Conservation (phyloP, 129 eudicot genomes). For the Flaveria robusta region DNA sequence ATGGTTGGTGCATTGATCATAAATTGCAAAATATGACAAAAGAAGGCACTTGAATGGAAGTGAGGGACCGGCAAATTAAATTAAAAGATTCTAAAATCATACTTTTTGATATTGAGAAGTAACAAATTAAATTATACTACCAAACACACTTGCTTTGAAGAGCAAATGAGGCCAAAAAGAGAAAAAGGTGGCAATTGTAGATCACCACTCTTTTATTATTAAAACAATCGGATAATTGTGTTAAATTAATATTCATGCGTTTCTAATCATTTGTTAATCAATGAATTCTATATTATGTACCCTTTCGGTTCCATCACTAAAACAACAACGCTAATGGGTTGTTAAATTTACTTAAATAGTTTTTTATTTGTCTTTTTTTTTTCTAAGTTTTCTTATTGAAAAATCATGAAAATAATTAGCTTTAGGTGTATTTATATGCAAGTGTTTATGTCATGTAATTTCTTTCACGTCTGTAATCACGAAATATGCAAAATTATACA, state of each 20-base stretch:
- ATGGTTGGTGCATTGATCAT: constrained; percentile 23
- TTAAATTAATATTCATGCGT: constrained; percentile 19
- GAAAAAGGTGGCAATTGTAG: constrained; percentile 28
- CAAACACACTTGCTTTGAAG: constrained; percentile 38
- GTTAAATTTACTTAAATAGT: constrained; percentile 5
- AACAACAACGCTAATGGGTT: constrained; percentile 17
- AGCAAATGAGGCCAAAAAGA: constrained; percentile 39
- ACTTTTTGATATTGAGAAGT: constrained; percentile 1
- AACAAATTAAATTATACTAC: constrained; percentile 17
- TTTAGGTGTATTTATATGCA: background rate
- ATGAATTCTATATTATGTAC: constrained; percentile 6
- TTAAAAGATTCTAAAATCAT: constrained; percentile 26
- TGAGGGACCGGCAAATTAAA: constrained; percentile 1
- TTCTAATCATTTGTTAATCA: constrained; percentile 19
- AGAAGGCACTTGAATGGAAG: constrained; percentile 33
- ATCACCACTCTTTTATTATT: constrained; percentile 5
- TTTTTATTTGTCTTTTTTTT: background rate
- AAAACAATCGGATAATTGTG: constrained; percentile 23
- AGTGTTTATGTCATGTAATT: too few relatives aligned
- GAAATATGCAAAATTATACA: too few relatives aligned
- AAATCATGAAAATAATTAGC: background rate
- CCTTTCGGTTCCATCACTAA: constrained; percentile 24
- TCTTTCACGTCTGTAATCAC: too few relatives aligned
- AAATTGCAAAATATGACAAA: constrained; percentile 31
- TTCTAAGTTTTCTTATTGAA: too few relatives aligned